Evolutionary conservation across 441 rosid genomes (phyloP).

Genomic region (Metrosideros polymorpha): DNA sequence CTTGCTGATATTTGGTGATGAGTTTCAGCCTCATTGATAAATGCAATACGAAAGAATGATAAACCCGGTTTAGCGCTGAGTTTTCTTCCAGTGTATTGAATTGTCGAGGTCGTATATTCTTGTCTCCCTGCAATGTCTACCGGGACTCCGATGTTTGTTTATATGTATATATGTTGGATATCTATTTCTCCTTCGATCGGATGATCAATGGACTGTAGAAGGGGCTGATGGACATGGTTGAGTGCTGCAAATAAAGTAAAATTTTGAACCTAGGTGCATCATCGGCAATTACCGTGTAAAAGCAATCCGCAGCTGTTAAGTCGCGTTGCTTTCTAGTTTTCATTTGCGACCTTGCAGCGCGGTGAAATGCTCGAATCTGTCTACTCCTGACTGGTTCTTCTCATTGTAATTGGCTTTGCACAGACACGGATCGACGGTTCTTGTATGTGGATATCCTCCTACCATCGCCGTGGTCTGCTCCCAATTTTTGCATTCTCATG

Average conservation of each 20-base stretch:
- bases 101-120: neutral
- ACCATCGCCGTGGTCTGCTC: neutral
- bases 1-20: neutral
- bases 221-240: neutral
- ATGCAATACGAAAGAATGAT: neutral
- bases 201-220: neutral
- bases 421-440: neutral
- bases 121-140: neutral
- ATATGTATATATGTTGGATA: too few species aligned
- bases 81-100: neutral
- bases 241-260: neutral
- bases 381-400: neutral
- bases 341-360: neutral
- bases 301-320: neutral
- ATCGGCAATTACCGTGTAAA: neutral
- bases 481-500: too few species aligned
- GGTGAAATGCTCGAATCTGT: neutral
- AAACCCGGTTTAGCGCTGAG: neutral
- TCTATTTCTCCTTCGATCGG: too few species aligned
- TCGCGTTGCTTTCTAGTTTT: neutral
- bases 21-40: neutral
- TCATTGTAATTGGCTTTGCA: neutral
- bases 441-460: neutral
- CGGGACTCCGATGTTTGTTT: neutral
- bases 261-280: neutral